Base-by-base conservation (phyloP, 495 filamentous ascomycete species). In the Aspergillus coremiiformis region DNA sequence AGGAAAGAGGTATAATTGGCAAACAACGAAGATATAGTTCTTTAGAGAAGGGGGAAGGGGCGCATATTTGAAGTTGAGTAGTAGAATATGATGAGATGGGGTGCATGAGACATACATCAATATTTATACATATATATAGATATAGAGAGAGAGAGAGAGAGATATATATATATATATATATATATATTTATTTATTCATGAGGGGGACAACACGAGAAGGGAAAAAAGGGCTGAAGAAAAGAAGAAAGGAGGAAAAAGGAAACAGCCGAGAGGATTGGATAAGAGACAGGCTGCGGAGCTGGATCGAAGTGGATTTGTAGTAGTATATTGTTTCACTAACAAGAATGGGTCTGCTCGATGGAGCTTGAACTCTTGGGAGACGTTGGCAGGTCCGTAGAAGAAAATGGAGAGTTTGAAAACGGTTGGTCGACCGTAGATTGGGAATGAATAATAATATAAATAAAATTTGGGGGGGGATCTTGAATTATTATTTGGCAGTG, bases 51-150 rank as follows among this genome's bases (percentile, higher is more conserved):
- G 24, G 39, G 59, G 52, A n/a, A n/a, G n/a, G n/a, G n/a, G n/a
- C n/a, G 52, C 55, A 58, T 61, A 65, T 65, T 59, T 57, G 55
- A 55, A 21, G n/a, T n/a, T n/a, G n/a, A n/a, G n/a, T n/a, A 39
- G 24, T 4, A 27, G 24, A 27, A 62, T 47, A 47, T 55, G n/a
- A n/a, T n/a, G 47, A 49, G 30, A 58, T 43, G 55, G 59, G 52
- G 59, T 47, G 51, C 43, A 55, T 55, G 56, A 52, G 48, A 66
- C 67, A 62, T 67, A 72, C 69, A 68, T 63, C 49, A 35, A 52
- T 43, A 23, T 46, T 47, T 37, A n/a, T n/a, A n/a, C n/a, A n/a
- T n/a, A n/a, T n/a, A n/a, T n/a, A n/a, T n/a, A n/a, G n/a, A n/a
- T n/a, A n/a, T n/a, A n/a, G n/a, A n/a, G n/a, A n/a, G n/a, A n/a